phyloP scores from a whole-genome alignment of 2,329 filamentous ascomycete species.

The Claviceps africana region DNA sequence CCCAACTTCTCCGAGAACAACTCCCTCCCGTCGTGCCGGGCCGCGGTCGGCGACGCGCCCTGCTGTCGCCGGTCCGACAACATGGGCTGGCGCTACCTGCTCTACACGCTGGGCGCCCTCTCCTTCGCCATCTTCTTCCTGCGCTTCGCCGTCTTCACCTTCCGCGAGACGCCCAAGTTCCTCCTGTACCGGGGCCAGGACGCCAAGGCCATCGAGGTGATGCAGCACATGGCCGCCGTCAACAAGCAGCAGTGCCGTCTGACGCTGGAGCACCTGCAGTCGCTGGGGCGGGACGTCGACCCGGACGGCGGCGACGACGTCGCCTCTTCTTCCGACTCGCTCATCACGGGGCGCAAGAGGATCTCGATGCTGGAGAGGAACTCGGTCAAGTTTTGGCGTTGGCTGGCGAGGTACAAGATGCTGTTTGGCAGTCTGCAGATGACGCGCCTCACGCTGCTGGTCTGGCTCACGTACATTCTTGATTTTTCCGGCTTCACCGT shows the following conservation, averaged over 20 bases:
- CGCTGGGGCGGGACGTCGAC: constrained; percentile 8
- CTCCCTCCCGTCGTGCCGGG: constrained; percentile 9
- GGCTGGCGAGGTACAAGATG: constrained; percentile 17
- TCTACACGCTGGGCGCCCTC: constrained; percentile 29
- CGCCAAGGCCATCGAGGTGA: constrained; percentile 30
- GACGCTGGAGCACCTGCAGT: constrained; percentile 23
- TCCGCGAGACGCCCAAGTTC: constrained; percentile 33
- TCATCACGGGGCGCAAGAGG: not conserved
- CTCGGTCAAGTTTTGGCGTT: constrained; percentile 3
- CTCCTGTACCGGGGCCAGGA: constrained; percentile 30
- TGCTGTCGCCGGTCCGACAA: constrained; percentile 20
- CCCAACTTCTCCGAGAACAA: constrained; percentile 32
- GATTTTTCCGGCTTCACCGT: constrained; percentile 26
- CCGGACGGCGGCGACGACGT: constrained; percentile 2
- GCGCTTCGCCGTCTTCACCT: constrained; percentile 32
- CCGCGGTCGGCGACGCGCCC: constrained; percentile 11
- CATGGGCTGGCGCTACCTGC: constrained; percentile 37
- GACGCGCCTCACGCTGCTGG: constrained; percentile 21
- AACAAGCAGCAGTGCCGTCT: constrained; percentile 22
- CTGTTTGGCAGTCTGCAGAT: constrained; percentile 19
- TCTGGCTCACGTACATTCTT: constrained; percentile 25
- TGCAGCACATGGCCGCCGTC: constrained; percentile 30
- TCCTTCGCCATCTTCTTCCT: constrained; percentile 29
- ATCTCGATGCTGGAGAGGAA: not conserved
- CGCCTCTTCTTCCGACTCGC: not conserved